Evolutionary conservation across 2,329 filamentous ascomycete genomes (phyloP), one percentile per base, ranked within the genome.

Genomic region (Trematosphaeria pertusa): DNA sequence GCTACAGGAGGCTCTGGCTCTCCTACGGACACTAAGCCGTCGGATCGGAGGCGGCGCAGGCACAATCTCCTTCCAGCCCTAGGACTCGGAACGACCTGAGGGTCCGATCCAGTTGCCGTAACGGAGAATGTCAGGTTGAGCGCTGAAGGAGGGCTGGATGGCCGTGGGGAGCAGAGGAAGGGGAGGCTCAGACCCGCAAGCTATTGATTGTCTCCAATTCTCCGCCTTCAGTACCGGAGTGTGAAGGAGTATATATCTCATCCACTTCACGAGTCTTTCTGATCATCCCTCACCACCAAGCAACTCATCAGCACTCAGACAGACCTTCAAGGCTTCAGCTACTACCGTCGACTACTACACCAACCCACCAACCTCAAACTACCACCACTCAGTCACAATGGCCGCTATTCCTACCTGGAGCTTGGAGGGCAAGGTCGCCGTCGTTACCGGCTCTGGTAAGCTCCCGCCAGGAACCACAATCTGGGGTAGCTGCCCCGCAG

Each of bases 381-480:
- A 34, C 51, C 51, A 45, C 31, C 45, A 47, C 37, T 52, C 36
- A 63, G 54, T 57, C 62, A 67, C 54, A 73, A 74, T 73, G 70
- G 63, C 71, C 46, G 53, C 69, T 43, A 65, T 75, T 58, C 73
- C 75, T 54, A 77, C 72, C 60, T 79, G 76, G 71, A 77, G 76
- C 69, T 71, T 80, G 46, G 75, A 79, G 67, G 78, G 78, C 72
- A 80, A 80, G 69, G 76, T 80, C 62, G 78, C 78, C 61, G 75
- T 80, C 59, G 78, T 80, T 62, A 80, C 78, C 55, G 78, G 78
- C 64, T 79, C 77, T 48, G 77, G 74, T 75, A 68, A 60, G 70
- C 55, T 24, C 33, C 17, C 11, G 14, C 31, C 33, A n/a, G 17
- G 28, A 14, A 39, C 38, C 51, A 44, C 12, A 19, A 18, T 17